Conservation (phyloP, 331 rosid genomes). For the Telfairia occidentalis region DNA sequence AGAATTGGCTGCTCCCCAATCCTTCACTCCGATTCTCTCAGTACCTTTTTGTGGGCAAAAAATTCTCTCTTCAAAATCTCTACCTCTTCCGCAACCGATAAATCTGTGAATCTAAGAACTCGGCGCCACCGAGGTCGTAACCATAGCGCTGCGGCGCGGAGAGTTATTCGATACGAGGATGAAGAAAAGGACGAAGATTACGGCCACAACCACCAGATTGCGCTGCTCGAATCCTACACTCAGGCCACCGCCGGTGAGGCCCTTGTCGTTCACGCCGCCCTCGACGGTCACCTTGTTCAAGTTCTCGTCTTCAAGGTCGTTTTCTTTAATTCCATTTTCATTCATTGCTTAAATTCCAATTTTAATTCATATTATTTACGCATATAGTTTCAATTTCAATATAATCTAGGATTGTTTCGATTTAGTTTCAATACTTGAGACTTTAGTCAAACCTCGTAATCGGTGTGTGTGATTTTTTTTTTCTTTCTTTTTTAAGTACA, state of each 20-base stretch:
- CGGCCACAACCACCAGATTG: constrained; percentile 52
- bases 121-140: not conserved
- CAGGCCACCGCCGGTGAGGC: constrained; percentile 57
- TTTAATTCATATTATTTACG: not conserved
- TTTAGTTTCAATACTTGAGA: no score
- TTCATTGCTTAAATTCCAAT: no score
- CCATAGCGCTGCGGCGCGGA: constrained; percentile 37
- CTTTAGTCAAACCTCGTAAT: no score
- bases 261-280: constrained; percentile 51
- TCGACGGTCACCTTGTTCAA: constrained; percentile 49
- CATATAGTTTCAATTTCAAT: not conserved
- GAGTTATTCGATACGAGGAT: constrained; percentile 36
- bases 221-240: constrained; percentile 52
- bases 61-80: not conserved
- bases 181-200: constrained; percentile 33
- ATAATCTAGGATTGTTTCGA: no score
- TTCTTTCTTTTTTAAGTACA: no score
- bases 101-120: not conserved
- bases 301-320: constrained; percentile 81
- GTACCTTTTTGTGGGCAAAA: not conserved
- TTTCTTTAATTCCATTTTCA: no score
- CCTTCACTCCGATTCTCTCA: not conserved
- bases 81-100: not conserved
- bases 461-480: no score
- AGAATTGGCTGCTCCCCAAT: no score